Conservation (phyloP, 164 flowering plant genomes). For the Stephania cephalantha region DNA sequence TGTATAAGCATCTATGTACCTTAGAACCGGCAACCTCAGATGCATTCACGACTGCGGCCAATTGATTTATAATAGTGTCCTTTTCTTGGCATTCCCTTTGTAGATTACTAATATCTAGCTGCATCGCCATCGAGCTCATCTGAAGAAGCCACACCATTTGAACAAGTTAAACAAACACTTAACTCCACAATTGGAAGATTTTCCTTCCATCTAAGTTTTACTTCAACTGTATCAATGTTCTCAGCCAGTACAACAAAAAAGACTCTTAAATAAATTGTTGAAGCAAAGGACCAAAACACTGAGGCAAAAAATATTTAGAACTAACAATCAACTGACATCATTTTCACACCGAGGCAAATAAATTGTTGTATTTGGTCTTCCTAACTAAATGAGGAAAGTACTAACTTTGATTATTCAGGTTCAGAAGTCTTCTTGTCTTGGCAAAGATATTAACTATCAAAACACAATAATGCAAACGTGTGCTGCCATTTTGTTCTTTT, state of each 20-base stretch:
- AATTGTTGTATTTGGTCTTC: no score
- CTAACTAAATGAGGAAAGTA: no score
- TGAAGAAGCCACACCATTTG: conserved; percentile 18
- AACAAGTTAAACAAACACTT: background rate
- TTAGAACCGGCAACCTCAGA: conserved; percentile 46
- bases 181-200: background rate
- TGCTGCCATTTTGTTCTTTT: background rate
- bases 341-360: background rate
- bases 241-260: background rate
- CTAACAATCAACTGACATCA: background rate
- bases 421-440: background rate
- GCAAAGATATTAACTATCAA: background rate
- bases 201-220: background rate
- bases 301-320: background rate
- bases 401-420: background rate
- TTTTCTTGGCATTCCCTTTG: conserved; percentile 66
- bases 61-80: conserved; percentile 59
- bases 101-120: conserved; percentile 61
- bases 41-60: conserved; percentile 39
- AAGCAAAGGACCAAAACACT: background rate
- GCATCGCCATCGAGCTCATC: conserved; percentile 43
- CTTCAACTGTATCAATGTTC: background rate
- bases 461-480: background rate
- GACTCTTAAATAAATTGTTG: background rate
- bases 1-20: conserved; percentile 27